Evolutionary conservation across 2,329 filamentous ascomycete species (phyloP).

Genomic region (Ilyonectria sp.): DNA sequence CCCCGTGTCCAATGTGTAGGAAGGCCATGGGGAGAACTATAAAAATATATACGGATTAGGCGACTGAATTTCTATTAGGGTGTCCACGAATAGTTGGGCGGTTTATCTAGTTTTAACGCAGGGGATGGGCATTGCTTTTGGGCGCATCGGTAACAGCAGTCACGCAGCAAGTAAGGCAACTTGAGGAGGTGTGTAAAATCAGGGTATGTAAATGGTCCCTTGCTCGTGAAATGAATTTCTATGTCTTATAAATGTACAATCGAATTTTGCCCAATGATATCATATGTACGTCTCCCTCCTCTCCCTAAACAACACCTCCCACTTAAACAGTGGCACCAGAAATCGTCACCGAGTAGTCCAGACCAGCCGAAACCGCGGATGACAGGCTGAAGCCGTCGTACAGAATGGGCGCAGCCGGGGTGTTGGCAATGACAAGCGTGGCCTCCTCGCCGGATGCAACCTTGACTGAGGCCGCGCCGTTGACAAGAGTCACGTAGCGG

Average conservation of each 20-base stretch:
- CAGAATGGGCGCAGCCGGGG: constrained; percentile 58
- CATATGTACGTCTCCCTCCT: not conserved
- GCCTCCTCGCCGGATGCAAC: constrained; percentile 59
- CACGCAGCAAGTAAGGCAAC: too few relatives aligned
- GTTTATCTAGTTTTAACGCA: not conserved
- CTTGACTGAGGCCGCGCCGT: constrained; percentile 53
- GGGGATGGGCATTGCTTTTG: not conserved
- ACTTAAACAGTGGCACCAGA: constrained; percentile 48
- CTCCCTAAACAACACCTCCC: not conserved
- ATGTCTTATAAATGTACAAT: not conserved
- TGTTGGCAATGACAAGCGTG: constrained; percentile 64
- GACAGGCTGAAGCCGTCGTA: constrained; percentile 61
- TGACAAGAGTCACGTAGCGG: constrained; percentile 55
- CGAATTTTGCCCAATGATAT: not conserved
- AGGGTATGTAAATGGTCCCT: not conserved
- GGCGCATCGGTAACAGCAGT: too few relatives aligned
- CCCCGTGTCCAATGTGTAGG: constrained; percentile 26
- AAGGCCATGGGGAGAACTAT: constrained; percentile 19
- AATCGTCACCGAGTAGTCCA: constrained; percentile 57
- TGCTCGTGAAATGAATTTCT: not conserved
- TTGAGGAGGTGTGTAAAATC: too few relatives aligned
- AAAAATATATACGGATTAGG: constrained; percentile 2
- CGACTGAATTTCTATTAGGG: not conserved
- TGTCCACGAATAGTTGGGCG: not conserved
- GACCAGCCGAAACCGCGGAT: constrained; percentile 54